Base-by-base conservation (phyloP, 495 filamentous ascomycete genomes). In the Xylaria nigripes region DNA sequence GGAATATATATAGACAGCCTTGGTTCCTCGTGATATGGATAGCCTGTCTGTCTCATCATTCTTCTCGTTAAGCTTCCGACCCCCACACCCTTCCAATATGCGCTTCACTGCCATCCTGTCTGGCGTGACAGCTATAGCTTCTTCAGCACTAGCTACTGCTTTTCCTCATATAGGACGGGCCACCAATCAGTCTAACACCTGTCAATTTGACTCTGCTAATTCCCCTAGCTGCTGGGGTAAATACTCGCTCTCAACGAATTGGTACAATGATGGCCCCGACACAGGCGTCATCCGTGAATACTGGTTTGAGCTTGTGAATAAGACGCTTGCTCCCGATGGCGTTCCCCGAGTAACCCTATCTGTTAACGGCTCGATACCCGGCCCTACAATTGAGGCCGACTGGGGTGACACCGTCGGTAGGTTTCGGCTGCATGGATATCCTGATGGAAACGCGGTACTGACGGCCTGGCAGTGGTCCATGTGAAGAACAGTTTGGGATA, bases 311-410 rank as follows among this genome's bases (percentile, higher is more conserved):
- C 57, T 74, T n/a, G 64, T 58, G 6, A 70, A 79, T 41, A 63
- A 67, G 9, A 78, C 67, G 8, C 55, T 74, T 29, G 57, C 77
- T 2, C 78, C 77, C 0, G 78, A 81, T 66, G 79, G 79, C 36
- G 66, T 70, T 36, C 49, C 61, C 12, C 69, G 74, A 38, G 27
- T 64, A 7, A 66, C 70, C 5, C 57, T 78, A 19, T 59, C 69
- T 5, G 61, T 78, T 45, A 79, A 79, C 60, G 72, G 72, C 18
- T 54, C 68, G 15, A 62, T 75, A 58, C 71, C 77, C 13, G 73
- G 68, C 8, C 74, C 73, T 6, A 69, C 64, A 10, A 67, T 75
- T 38, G 57, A 62, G 45, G 71, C 68, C 3, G 62, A 70, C 57
- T 76, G 72, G 70, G 76, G 76, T 58, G 75, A 78, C 45, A 75